These are phyloP conservation scores for Apiospora aurea DNA, from an alignment of 2,329 filamentous ascomycete genomes.

Conservation along the genomic window DNA sequence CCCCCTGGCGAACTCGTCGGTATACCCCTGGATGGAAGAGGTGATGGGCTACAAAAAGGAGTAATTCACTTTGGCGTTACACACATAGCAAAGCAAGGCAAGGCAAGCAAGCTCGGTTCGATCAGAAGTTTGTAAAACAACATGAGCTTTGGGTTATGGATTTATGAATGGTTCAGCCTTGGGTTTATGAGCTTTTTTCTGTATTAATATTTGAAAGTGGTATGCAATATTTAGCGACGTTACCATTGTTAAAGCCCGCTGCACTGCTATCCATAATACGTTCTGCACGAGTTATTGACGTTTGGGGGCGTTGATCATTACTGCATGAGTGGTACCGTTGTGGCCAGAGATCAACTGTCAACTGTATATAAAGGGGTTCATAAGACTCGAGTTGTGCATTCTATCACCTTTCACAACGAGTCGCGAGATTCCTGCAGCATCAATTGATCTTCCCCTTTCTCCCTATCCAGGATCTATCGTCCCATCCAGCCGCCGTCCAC, in stretches of 20 bases:
- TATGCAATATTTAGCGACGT: background rate
- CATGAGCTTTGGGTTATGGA: background rate
- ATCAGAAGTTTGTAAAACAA: background rate
- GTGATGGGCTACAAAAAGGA: slow-evolving; percentile 48
- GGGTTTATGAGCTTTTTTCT: background rate
- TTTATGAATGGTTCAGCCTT: background rate
- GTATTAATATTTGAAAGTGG: background rate
- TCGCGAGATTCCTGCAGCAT: too few species aligned
- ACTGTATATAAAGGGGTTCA: too few species aligned
- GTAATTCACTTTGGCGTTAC: background rate
- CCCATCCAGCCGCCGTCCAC: slow-evolving; percentile 62
- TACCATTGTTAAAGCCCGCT: background rate
- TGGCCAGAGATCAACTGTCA: too few species aligned
- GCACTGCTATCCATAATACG: background rate
- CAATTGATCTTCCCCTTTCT: background rate
- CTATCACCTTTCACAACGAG: too few species aligned
- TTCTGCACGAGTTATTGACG: accelerated
- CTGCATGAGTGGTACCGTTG: too few species aligned
- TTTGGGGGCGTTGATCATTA: background rate
- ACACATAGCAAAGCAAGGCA: background rate
- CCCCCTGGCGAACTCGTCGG: slow-evolving; percentile 61
- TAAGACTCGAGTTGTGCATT: too few species aligned
- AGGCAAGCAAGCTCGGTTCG: background rate
- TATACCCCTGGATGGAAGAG: slow-evolving; percentile 69
- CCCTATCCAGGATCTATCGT: background rate